phyloP scores from a whole-genome alignment of 495 filamentous ascomycete genomes.

The Daldinia vernicosa region DNA sequence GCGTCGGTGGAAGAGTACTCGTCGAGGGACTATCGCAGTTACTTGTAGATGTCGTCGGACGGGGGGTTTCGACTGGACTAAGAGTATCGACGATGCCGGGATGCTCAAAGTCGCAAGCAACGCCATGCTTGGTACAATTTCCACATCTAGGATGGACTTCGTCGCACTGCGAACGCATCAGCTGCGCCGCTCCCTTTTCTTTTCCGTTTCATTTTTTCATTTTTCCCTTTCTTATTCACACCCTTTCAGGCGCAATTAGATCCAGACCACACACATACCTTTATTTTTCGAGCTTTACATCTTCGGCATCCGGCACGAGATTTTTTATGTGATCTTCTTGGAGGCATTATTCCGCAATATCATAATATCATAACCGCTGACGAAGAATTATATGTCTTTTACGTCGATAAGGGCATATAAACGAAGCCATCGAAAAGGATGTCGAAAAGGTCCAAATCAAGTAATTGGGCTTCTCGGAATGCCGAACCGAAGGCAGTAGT shows the following conservation, averaged over 20 bases:
- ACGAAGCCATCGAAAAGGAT: constrained; percentile 42
- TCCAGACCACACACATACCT: constrained; percentile 52
- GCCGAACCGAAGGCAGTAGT: constrained; percentile 4
- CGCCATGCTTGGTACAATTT: constrained; percentile 71
- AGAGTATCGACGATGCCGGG: constrained; percentile 52
- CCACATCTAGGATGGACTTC: constrained; percentile 69
- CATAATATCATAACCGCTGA: constrained; percentile 33
- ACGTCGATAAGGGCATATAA: constrained; percentile 32
- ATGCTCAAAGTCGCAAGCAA: constrained; percentile 68
- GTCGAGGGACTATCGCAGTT: constrained; percentile 46
- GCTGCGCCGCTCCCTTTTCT: constrained; percentile 18
- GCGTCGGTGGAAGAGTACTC: constrained; percentile 42
- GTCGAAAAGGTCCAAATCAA: constrained; percentile 8
- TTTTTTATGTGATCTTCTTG: constrained; percentile 70
- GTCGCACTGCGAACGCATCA: constrained; percentile 60
- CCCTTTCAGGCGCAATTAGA: background rate
- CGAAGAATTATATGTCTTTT: constrained; percentile 9
- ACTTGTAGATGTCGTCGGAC: constrained; percentile 46
- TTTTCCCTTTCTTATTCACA: background rate
- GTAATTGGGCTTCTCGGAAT: constrained; percentile 15
- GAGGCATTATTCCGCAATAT: constrained; percentile 53
- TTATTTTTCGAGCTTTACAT: constrained; percentile 71
- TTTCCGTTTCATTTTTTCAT: background rate
- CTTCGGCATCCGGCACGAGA: constrained; percentile 66
- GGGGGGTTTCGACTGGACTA: constrained; percentile 40